Conservation (phyloP, 192 early-diverging fungal genomes). For the Rhizoclosmatium sp. region DNA sequence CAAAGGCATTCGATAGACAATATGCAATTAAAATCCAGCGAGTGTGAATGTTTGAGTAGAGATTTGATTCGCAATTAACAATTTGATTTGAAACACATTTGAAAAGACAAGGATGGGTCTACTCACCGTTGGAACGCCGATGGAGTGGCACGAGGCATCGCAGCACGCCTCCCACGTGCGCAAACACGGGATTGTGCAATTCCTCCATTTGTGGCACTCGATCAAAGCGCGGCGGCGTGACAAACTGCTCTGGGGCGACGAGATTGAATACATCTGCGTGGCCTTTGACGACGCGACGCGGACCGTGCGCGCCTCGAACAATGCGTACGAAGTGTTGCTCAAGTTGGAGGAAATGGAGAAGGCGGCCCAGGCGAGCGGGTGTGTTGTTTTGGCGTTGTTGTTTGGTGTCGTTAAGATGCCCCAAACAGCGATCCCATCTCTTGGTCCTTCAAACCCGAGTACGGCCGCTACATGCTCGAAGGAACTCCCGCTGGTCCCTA, state of each 20-base stretch:
- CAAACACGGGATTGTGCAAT: conserved; percentile 91
- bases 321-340: conserved; percentile 80
- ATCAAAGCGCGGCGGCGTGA: conserved; percentile 84
- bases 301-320: background rate
- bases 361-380: conserved; percentile 44
- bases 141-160: conserved; percentile 92
- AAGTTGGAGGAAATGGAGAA: conserved; percentile 77
- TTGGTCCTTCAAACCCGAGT: conserved; percentile 93
- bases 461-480: conserved; percentile 97
- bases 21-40: too few relatives aligned
- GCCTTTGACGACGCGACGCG: conserved; percentile 79
- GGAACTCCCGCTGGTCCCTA: conserved; percentile 93
- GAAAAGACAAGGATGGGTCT: conserved; percentile 78
- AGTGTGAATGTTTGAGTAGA: too few relatives aligned
- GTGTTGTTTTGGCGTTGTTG: too few relatives aligned
- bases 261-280: conserved; percentile 97
- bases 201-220: conserved; percentile 84
- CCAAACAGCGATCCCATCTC: conserved; percentile 9
- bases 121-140: conserved; percentile 90
- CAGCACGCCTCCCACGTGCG: conserved; percentile 87
- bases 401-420: too few relatives aligned
- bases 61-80: too few relatives aligned
- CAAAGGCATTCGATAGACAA: too few relatives aligned
- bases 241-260: conserved; percentile 94
- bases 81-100: background rate